phyloP scores from a whole-genome alignment of 1,139 yeast genomes.

The Zygosaccharomyces sapae region DNA sequence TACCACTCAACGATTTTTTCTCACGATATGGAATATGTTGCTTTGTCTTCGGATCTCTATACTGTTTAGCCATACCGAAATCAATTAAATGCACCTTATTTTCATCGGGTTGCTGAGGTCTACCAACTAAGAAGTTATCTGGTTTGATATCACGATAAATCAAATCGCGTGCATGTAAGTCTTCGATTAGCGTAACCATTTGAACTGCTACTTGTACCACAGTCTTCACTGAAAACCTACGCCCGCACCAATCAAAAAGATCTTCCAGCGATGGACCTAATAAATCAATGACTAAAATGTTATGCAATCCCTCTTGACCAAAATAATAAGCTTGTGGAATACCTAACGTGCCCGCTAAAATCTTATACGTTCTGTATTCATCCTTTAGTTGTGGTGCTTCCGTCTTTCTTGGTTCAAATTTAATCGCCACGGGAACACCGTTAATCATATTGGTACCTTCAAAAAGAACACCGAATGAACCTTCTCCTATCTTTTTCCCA shows the following conservation, averaged over 20 bases:
- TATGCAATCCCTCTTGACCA: constrained; percentile 78
- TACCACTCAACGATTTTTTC: constrained; percentile 92
- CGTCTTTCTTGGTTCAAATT: constrained; percentile 75
- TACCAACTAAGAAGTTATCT: constrained; percentile 94
- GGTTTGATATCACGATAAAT: constrained; percentile 83
- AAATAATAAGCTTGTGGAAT: constrained; percentile 73
- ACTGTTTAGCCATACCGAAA: constrained; percentile 94
- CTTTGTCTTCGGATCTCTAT: constrained; percentile 92
- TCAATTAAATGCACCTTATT: constrained; percentile 91
- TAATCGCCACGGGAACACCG: constrained; percentile 73
- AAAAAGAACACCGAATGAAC: constrained; percentile 77
- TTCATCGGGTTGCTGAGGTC: constrained; percentile 60
- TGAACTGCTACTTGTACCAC: constrained; percentile 72
- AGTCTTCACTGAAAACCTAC: constrained; percentile 61
- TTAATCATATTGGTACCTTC: constrained; percentile 76
- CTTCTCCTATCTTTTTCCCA: constrained; percentile 81
- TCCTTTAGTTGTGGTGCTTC: constrained; percentile 80
- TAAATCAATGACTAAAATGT: constrained; percentile 66
- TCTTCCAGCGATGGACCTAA: constrained; percentile 77
- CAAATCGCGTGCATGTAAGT: constrained; percentile 63
- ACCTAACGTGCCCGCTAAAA: constrained; percentile 56
- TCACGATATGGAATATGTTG: constrained; percentile 95
- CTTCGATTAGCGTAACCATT: constrained; percentile 65
- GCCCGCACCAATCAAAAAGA: constrained; percentile 76
- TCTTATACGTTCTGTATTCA: constrained; percentile 70